Conservation (phyloP, 257 asterid genomes). For the Nicotiana tabacum region DNA sequence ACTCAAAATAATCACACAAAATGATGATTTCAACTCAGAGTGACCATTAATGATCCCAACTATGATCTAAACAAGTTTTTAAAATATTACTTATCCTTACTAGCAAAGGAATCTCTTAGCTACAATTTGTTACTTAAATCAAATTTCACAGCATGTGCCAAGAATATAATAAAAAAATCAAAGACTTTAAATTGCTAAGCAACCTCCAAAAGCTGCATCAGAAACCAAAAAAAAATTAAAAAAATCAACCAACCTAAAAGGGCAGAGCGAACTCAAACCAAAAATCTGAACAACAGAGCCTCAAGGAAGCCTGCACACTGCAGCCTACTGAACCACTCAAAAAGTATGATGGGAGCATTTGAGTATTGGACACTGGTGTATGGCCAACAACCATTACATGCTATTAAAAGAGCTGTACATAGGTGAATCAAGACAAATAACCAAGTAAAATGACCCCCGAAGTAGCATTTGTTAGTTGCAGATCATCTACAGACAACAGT, state of each 20-base stretch:
- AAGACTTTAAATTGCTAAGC: not conserved
- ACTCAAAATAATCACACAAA: not conserved
- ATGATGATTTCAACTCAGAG: not conserved
- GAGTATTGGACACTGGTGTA: not conserved
- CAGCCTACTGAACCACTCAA: not conserved
- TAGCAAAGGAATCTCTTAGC: not conserved
- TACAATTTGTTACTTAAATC: not conserved
- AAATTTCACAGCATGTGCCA: not conserved
- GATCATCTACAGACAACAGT: not conserved
- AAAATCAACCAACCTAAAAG: not conserved
- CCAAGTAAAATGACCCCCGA: not conserved
- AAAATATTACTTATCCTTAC: not conserved
- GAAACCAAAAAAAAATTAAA: not conserved
- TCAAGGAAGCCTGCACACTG: not conserved
- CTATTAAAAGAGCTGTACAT: not conserved
- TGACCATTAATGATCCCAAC: constrained; percentile 3
- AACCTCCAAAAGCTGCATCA: not conserved
- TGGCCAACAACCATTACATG: not conserved
- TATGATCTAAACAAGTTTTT: not conserved
- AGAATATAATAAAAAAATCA: not conserved
- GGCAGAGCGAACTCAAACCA: not conserved
- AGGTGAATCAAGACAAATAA: not conserved
- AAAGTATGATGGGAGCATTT: not conserved
- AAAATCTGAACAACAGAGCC: not conserved
- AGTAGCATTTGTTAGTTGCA: not conserved